Conservation (phyloP, 441 rosid genomes). For the Croton laevigatus region DNA sequence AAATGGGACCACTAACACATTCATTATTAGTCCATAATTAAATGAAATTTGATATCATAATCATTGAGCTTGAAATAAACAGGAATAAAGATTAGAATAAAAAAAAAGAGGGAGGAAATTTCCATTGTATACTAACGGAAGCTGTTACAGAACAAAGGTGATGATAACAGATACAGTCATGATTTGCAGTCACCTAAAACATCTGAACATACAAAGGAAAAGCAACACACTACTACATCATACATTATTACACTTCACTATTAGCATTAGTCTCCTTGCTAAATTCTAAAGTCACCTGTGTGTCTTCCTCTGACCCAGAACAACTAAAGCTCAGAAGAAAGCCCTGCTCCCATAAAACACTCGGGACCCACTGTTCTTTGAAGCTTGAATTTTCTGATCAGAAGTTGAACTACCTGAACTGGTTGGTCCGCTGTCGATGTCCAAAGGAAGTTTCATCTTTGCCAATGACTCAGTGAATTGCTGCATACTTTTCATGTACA, state of each 20-base stretch:
- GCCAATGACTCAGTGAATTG: conserved; percentile 98
- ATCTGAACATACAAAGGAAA: conserved; percentile 51
- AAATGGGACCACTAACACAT: conserved; percentile 33
- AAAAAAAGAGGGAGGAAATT: conserved; percentile 27
- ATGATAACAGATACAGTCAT: conserved; percentile 40
- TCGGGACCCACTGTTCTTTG: conserved; percentile 69
- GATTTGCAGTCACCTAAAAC: conserved; percentile 39
- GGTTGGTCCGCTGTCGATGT: conserved; percentile 65
- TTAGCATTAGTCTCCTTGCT: conserved; percentile 64
- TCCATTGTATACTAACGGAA: conserved; percentile 42
- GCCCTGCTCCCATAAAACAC: conserved; percentile 98
- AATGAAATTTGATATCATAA: conserved; percentile 31
- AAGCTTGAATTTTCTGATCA: conserved; percentile 60
- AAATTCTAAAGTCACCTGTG: conserved; percentile 59
- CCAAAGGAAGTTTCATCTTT: conserved; percentile 96
- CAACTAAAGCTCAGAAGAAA: conserved; percentile 66
- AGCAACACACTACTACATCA: conserved; percentile 45
- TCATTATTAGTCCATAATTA: conserved; percentile 35
- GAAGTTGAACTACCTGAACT: conserved; percentile 83
- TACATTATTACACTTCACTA: conserved; percentile 53
- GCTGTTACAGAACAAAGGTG: conserved; percentile 36
- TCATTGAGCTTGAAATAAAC: conserved; percentile 27
- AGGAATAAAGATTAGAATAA: conserved; percentile 19
- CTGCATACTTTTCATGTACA: conserved; percentile 99
- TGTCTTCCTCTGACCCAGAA: conserved; percentile 35